Evolutionary conservation across 345 rosid species (phyloP), one percentile per base, ranked within the genome.

Genomic region (Eutrema heterophyllum): DNA sequence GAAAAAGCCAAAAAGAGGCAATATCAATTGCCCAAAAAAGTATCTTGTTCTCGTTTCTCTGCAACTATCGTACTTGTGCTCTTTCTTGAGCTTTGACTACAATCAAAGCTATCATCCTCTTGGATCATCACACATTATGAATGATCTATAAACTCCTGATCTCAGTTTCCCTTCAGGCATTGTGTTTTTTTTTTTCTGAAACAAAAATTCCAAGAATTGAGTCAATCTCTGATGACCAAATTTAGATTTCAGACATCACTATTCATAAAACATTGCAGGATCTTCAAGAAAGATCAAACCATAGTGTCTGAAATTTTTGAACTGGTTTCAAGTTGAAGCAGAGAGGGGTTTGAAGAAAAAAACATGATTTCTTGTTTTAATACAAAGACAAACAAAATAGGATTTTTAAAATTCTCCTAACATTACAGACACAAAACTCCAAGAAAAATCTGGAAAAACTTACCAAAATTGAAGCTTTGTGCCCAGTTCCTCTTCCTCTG

Each of bases 111-210:
- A n/a, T n/a, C n/a, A n/a, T 51, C 92, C 97, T 76, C 83, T 84
- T 30, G 97, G 86, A 86, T 91, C 98, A 78, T 87, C 88, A 69
- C 98, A 94, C 29, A 84, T 85, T 78, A 89, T 81, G 61, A 94
- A 93, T 68, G 98, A 81, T 85, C 90, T 89, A 71, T 88, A 95
- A 56, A 80, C 89, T 66, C 73, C 79, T 64, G 90, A 85, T 84
- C 82, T 80, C 54, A 84, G 61, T 73, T 83, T 73, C 52, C 85
- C 88, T 78, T 67, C 86, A 70, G 86, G 86, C 99, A 95, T 95
- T 71, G 36, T 51, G 8, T 64, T 32, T 29, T 26, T 30, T n/a
- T 14, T 70, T 76, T 77, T 72, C 54, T 49, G 51, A 50, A 27
- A 44, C 36, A 53, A 14, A 54, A 58, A 48, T 33, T 9, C 13